phyloP scores from a whole-genome alignment of 257 asterid species.

The Cruciata laevipes region DNA sequence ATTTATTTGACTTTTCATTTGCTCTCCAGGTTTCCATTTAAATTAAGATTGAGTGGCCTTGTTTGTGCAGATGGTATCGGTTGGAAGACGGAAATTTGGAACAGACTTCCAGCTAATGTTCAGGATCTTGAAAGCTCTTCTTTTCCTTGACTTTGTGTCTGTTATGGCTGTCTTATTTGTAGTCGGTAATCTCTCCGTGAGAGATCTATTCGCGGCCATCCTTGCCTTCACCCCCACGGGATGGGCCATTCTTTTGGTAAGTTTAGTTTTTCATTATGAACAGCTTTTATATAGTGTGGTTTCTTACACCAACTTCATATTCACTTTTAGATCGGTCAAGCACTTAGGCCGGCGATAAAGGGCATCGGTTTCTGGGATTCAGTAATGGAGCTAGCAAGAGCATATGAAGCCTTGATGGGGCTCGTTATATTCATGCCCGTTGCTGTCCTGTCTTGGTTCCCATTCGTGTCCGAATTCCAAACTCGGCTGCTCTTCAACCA shows the following conservation, averaged over 20 bases:
- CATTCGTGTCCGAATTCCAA: constrained; percentile 86
- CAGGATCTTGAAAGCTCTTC: constrained; percentile 86
- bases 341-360: constrained; percentile 59
- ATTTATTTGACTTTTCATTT: background rate
- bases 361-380: constrained; percentile 80
- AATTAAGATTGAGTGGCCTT: background rate
- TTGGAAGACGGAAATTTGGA: constrained; percentile 91
- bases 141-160: constrained; percentile 83
- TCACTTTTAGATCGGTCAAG: constrained; percentile 67
- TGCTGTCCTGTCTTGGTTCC: constrained; percentile 87
- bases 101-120: constrained; percentile 98
- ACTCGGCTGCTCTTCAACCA: constrained; percentile 89
- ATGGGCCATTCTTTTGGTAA: constrained; percentile 90
- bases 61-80: constrained; percentile 71
- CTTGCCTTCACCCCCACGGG: constrained; percentile 98
- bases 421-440: constrained; percentile 70
- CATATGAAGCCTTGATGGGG: constrained; percentile 85
- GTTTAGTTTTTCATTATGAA: constrained; percentile 12
- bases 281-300: background rate
- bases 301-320: background rate
- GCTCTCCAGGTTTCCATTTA: background rate
- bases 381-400: constrained; percentile 79
- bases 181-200: constrained; percentile 57
- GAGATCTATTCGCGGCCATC: constrained; percentile 77
- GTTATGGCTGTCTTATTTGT: constrained; percentile 91